Conservation (phyloP, 371 early-diverging fungal genomes). For the Mucor indicus region DNA sequence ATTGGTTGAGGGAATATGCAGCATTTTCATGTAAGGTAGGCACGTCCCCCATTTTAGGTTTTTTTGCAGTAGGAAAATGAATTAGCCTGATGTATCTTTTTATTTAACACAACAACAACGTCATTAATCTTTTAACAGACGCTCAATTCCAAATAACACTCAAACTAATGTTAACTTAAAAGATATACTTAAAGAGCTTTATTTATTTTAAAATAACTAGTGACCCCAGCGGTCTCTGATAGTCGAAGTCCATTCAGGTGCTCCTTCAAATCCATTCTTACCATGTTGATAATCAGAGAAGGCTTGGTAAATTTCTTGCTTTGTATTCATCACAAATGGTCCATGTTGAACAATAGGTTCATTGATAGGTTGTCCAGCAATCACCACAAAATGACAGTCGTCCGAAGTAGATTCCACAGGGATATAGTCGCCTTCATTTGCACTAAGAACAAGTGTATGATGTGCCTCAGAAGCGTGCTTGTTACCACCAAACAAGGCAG, state of each 20-base stretch:
- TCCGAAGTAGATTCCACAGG: slow-evolving; percentile 49
- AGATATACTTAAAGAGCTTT: too few relatives aligned
- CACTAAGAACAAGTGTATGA: slow-evolving; percentile 51
- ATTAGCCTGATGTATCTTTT: too few relatives aligned
- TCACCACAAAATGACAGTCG: slow-evolving; percentile 55
- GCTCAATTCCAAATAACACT: too few relatives aligned
- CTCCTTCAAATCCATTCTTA: slow-evolving; percentile 57
- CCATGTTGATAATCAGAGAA: slow-evolving; percentile 49
- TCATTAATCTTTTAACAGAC: too few relatives aligned
- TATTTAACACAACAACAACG: too few relatives aligned
- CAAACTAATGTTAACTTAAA: too few relatives aligned
- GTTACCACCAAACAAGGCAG: slow-evolving; percentile 47
- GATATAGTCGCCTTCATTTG: slow-evolving; percentile 40
- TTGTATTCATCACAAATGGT: slow-evolving; percentile 63
- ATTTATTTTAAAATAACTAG: background rate
- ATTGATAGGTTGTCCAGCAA: slow-evolving; percentile 56
- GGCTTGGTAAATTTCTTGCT: slow-evolving; percentile 52
- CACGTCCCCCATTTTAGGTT: too few relatives aligned
- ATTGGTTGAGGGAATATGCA: too few relatives aligned
- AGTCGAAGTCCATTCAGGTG: slow-evolving; percentile 36
- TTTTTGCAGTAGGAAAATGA: too few relatives aligned
- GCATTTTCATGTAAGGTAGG: too few relatives aligned
- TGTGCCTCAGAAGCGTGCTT: slow-evolving; percentile 51
- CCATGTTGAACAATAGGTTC: slow-evolving; percentile 62
- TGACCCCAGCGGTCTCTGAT: slow-evolving; percentile 16